These are phyloP conservation scores for Penicillium thymicola DNA, from an alignment of 2,329 filamentous ascomycete species.

Conservation along the genomic window DNA sequence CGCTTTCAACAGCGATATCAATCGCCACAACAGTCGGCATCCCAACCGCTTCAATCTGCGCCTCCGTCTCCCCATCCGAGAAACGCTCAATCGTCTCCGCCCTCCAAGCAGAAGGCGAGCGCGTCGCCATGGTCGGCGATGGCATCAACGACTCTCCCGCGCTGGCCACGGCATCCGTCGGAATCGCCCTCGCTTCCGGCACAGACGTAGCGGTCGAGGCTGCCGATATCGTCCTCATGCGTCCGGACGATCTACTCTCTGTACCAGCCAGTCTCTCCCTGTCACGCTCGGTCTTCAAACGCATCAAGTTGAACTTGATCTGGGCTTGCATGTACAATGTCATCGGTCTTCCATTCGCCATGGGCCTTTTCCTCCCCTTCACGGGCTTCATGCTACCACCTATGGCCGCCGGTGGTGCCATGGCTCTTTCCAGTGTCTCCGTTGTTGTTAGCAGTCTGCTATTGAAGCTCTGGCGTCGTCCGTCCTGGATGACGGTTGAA, in stretches of 20 bases:
- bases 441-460: slow-evolving; percentile 82
- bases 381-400: slow-evolving; percentile 79
- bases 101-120: slow-evolving; percentile 69
- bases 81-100: slow-evolving; percentile 81
- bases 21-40: slow-evolving; percentile 85
- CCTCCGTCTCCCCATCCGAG: slow-evolving; percentile 84
- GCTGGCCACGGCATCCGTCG: slow-evolving; percentile 85
- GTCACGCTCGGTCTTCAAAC: slow-evolving; percentile 76
- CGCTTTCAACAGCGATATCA: slow-evolving; percentile 75
- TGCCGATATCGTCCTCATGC: slow-evolving; percentile 93
- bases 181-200: slow-evolving; percentile 86
- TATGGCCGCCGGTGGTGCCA: slow-evolving; percentile 90
- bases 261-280: slow-evolving; percentile 85
- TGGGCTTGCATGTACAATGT: slow-evolving; percentile 95
- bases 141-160: slow-evolving; percentile 98
- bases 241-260: slow-evolving; percentile 82
- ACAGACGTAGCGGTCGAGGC: slow-evolving; percentile 98
- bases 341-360: slow-evolving; percentile 88
- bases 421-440: slow-evolving; percentile 86
- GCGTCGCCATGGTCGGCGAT: slow-evolving; percentile 95
- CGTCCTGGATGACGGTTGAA: slow-evolving; percentile 78
- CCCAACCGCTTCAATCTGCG: slow-evolving; percentile 68
- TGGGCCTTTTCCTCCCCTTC: slow-evolving; percentile 91
- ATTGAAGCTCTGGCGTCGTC: slow-evolving; percentile 81
- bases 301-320: slow-evolving; percentile 88